These are phyloP conservation scores for Starmerella geochares DNA, from an alignment of 805 yeast species.

Conservation along the genomic window DNA sequence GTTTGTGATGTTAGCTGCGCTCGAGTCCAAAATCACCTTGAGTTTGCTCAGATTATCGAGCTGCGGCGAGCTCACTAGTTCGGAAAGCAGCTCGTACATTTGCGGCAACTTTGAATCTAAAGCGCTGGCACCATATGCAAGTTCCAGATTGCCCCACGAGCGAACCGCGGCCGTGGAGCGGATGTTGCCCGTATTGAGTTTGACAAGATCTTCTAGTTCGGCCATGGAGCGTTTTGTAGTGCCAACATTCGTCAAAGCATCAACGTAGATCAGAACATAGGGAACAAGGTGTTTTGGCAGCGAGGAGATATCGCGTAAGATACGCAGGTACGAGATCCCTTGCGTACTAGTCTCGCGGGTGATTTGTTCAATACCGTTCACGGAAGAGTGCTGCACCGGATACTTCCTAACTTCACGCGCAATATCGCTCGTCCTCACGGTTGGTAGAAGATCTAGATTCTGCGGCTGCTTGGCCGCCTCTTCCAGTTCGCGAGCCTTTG, in stretches of 20 bases:
- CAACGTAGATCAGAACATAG: slow-evolving; percentile 65
- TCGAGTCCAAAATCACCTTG: slow-evolving; percentile 56
- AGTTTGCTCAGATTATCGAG: slow-evolving; percentile 59
- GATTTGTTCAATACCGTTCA: slow-evolving; percentile 21
- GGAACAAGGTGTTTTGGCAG: slow-evolving; percentile 56
- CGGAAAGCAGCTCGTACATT: slow-evolving; percentile 56
- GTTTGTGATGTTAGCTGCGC: slow-evolving; percentile 69
- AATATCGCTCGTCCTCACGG: slow-evolving; percentile 65
- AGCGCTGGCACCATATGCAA: slow-evolving; percentile 21
- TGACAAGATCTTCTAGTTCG: slow-evolving; percentile 74
- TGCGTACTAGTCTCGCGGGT: slow-evolving; percentile 31
- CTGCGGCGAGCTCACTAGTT: slow-evolving; percentile 59
- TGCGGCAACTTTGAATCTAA: slow-evolving; percentile 52
- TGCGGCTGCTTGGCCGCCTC: slow-evolving; percentile 58
- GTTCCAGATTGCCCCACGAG: slow-evolving; percentile 19
- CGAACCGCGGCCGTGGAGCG: slow-evolving; percentile 37
- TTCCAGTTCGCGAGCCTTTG: slow-evolving; percentile 51
- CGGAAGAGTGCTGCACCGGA: slow-evolving; percentile 24
- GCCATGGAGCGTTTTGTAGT: slow-evolving; percentile 57
- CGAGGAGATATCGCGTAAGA: slow-evolving; percentile 48
- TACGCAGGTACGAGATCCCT: slow-evolving; percentile 68
- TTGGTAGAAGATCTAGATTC: slow-evolving; percentile 71
- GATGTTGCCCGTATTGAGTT: slow-evolving; percentile 75
- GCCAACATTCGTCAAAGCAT: slow-evolving; percentile 79
- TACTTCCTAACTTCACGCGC: slow-evolving; percentile 42